A percentile compares a stretch with the other conserved stretches of the same genome.
phyloP scores from a whole-genome alignment of 176 grass and related monocot genomes.

The Eragrostis nindensis region DNA sequence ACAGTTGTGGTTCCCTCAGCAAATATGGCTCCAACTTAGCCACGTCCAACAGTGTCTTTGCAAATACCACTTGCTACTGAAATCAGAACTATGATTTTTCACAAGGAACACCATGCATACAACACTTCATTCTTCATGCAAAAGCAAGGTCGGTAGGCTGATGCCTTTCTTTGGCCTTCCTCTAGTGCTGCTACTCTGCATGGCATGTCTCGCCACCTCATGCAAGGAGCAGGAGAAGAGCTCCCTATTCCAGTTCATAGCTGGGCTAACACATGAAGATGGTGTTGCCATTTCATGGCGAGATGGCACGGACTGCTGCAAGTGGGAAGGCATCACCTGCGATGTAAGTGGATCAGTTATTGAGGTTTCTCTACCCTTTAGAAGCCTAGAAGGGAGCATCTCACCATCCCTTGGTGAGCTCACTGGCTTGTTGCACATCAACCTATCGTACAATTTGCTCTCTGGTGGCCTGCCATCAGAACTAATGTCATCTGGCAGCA shows the following conservation, averaged over 20 bases:
- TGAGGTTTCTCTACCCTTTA: neutral
- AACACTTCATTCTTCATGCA: neutral
- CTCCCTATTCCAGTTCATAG: conserved; percentile 38
- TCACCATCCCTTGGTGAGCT: conserved; percentile 25
- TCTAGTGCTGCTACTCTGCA: neutral
- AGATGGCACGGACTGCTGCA: conserved; percentile 30
- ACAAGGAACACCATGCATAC: neutral
- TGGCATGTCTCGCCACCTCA: neutral
- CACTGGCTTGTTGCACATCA: neutral
- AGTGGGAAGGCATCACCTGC: conserved; percentile 44
- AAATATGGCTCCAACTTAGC: neutral
- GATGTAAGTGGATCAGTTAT: neutral
- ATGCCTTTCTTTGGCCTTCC: neutral
- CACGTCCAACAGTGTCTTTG: neutral
- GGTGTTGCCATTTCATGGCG: neutral
- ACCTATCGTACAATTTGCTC: conserved; percentile 36
- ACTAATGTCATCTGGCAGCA: conserved; percentile 4
- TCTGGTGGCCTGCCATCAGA: conserved; percentile 6
- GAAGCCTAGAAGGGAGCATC: conserved; percentile 25
- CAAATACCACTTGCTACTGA: neutral
- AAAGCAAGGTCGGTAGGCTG: neutral
- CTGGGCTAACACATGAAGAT: neutral
- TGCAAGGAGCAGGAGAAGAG: conserved; percentile 37
- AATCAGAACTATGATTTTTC: neutral
- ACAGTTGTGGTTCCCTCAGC: neutral